A percentile compares a stretch with the other conserved stretches of the same genome.
Evolutionary conservation across 2,329 filamentous ascomycete species (phyloP).

Genomic region (Ustulina deusta): DNA sequence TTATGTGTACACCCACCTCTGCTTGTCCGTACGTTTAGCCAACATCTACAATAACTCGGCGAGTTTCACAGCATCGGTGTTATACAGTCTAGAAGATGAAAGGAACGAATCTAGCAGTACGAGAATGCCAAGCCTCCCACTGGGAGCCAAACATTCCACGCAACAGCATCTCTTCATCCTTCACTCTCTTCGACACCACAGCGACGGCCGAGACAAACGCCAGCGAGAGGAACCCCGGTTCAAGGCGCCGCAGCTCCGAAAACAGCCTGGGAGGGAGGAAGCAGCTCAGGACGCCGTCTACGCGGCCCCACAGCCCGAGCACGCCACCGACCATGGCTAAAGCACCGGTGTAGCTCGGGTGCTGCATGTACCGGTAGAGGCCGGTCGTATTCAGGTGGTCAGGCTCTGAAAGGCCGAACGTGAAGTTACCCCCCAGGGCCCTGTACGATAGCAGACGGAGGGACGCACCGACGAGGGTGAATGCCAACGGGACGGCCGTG

Average conservation of each 20-base stretch:
- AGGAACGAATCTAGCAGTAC: slow-evolving; percentile 63
- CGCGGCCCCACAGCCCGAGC: slow-evolving; percentile 51
- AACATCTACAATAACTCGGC: background rate
- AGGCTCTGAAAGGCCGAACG: slow-evolving; percentile 63
- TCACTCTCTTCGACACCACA: slow-evolving; percentile 54
- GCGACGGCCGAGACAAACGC: slow-evolving; percentile 45
- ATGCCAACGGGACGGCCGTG: slow-evolving; percentile 52
- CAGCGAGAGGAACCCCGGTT: slow-evolving; percentile 30
- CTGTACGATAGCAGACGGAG: slow-evolving; percentile 55
- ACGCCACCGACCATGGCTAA: slow-evolving; percentile 52
- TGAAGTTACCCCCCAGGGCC: slow-evolving; percentile 64
- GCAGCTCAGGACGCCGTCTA: slow-evolving; percentile 56
- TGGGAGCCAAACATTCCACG: slow-evolving; percentile 58
- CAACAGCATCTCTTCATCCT: slow-evolving; percentile 65
- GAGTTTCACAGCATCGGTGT: background rate
- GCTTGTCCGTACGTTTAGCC: background rate
- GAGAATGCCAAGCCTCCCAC: slow-evolving; percentile 62
- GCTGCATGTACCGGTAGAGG: slow-evolving; percentile 63
- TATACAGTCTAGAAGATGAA: slow-evolving; percentile 51
- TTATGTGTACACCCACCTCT: no score
- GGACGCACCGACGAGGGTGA: slow-evolving; percentile 51
- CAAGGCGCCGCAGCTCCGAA: slow-evolving; percentile 25
- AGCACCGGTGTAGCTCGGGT: slow-evolving; percentile 64
- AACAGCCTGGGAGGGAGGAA: slow-evolving; percentile 50
- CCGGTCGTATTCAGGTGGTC: slow-evolving; percentile 60